Conservation (phyloP, 73 alveolate species). For the Paramecium caudatum region DNA sequence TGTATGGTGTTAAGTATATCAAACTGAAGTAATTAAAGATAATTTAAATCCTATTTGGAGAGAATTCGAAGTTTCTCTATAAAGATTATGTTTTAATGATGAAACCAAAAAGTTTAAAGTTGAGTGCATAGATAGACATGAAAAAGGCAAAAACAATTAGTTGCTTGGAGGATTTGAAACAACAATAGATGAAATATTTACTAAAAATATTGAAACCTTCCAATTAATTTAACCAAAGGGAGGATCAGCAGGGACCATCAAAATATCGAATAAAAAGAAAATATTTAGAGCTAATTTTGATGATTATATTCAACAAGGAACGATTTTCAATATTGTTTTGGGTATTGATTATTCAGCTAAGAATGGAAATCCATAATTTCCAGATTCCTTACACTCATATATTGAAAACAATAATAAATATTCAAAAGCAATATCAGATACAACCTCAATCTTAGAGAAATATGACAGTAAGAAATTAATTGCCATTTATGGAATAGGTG, state of each 20-base stretch:
- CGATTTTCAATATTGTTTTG: constrained; percentile 82
- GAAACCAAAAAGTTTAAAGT: constrained; percentile 62
- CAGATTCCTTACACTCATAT: constrained; percentile 36
- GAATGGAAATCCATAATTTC: constrained; percentile 81
- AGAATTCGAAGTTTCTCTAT: constrained; percentile 60
- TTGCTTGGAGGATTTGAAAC: constrained; percentile 73
- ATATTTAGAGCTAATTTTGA: constrained; percentile 79
- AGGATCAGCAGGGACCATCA: constrained; percentile 73
- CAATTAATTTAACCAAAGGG: constrained; percentile 60
- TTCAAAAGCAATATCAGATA: neutral
- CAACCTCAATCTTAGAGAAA: neutral
- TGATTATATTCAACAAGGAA: constrained; percentile 89
- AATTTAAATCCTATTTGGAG: constrained; percentile 76
- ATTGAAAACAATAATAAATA: neutral
- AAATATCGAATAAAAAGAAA: neutral
- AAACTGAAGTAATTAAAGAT: constrained; percentile 74
- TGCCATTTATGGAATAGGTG: constrained; percentile 39
- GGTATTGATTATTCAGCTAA: constrained; percentile 94
- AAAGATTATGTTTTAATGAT: constrained; percentile 73
- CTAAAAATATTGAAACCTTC: constrained; percentile 5
- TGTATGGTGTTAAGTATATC: constrained; percentile 63
- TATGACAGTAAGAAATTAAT: neutral
- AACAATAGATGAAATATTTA: constrained; percentile 51
- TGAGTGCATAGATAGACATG: constrained; percentile 76
- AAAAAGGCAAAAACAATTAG: constrained; percentile 54